Evolutionary conservation across 768 basidiomycete species (phyloP), one percentile per base, ranked within the genome.

Genomic region (Auriculariales sp.): DNA sequence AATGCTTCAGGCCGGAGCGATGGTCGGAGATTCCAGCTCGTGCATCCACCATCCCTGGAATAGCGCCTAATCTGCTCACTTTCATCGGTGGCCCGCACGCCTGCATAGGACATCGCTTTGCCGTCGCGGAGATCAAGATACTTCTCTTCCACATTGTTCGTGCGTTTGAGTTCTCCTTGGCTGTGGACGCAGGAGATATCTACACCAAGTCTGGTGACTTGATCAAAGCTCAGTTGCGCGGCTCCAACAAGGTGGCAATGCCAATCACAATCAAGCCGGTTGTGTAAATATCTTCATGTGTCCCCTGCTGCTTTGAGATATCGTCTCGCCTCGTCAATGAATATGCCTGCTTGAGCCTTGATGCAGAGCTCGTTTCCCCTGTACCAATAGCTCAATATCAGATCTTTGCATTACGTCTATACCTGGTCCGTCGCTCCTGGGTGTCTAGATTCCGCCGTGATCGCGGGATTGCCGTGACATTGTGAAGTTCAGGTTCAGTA

Each of bases 1-100:
- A 24, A 22, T 9, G 12, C 19, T 25, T 19, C 59, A 72, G 69
- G 49, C 78, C 78, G 31, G 76, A 77, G 53, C 65, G 78, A 28
- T 80, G 74, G 77, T 60, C 66, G 46, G 60, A 64, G 27, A 64
- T 62, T 7, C 68, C 69, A 11, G 55, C 59, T 28, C 64, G 62
- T 29, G 64, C 61, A 47, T 62, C 61, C 48, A 63, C 60, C 17
- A 65, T 73, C 29, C 74, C 68, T 30, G 79, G 78, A 24, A 60
- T 81, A 51, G 76, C 72, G 57, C 39, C 39, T 5, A 44, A 44
- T 25, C 39, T 44, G 22, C 22, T 44, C 22, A 44, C 22, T 19
- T 35, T 3, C 35, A 36, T 36, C 24, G 28, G 33, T 10, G 51
- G 51, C 7, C 51, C 51, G 15, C 44, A 47, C 1, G 32, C 51